Conservation (phyloP, 805 yeast genomes). For the Candida gorgasii region DNA sequence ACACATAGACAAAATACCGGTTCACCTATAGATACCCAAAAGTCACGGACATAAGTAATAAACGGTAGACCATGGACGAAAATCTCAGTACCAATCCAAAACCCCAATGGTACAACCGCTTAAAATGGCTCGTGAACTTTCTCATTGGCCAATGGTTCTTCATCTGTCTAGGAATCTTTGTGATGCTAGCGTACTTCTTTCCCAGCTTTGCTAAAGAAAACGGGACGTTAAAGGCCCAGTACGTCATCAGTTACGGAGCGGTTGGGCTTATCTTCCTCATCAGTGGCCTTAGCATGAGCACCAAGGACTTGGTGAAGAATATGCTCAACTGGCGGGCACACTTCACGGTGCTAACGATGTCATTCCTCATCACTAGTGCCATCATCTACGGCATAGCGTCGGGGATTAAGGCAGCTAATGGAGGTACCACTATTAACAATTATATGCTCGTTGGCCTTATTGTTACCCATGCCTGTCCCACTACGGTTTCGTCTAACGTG, state of each 20-base stretch:
- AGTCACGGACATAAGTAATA: too few species aligned
- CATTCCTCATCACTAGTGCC: conserved; percentile 70
- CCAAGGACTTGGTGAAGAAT: conserved; percentile 60
- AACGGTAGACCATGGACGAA: too few species aligned
- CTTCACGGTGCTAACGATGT: conserved; percentile 60
- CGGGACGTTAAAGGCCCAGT: conserved; percentile 73
- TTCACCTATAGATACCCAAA: too few species aligned
- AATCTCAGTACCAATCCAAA: too few species aligned
- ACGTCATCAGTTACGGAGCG: conserved; percentile 80
- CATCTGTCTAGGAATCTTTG: conserved; percentile 65
- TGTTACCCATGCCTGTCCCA: conserved; percentile 85
- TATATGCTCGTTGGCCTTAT: conserved; percentile 83
- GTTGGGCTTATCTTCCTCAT: conserved; percentile 83
- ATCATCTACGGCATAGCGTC: conserved; percentile 71
- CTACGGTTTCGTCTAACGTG: conserved; percentile 89
- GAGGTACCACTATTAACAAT: conserved; percentile 47
- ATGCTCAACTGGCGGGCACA: conserved; percentile 83
- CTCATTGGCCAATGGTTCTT: conserved; percentile 70
- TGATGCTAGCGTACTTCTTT: conserved; percentile 73
- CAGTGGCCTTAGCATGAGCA: conserved; percentile 76
- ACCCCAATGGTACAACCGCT: conserved; percentile 14
- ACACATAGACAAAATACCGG: too few species aligned
- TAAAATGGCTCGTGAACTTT: conserved; percentile 23
- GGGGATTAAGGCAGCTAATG: conserved; percentile 60
- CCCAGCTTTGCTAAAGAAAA: conserved; percentile 85